Evolutionary conservation across 2,329 filamentous ascomycete species (phyloP), one percentile per base, ranked within the genome.

Genomic region (Beauveria varroae): DNA sequence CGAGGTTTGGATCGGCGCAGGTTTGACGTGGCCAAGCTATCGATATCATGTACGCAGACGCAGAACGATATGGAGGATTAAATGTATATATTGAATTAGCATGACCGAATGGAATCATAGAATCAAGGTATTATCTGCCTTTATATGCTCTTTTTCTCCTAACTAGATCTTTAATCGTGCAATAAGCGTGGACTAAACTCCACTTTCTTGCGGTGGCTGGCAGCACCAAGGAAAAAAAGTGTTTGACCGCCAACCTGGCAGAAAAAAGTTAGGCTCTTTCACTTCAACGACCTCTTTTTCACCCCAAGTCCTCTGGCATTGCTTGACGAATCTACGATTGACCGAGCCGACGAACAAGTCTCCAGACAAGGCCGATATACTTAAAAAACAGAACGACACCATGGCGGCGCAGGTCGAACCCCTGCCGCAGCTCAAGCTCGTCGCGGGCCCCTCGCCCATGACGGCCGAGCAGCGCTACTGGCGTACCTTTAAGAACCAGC

Each of bases 391-490:
- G n/a, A 41, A 60, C 9, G 18, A 52, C 65, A 71, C 65, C 72
- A 96, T 96, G 92, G 92, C 93, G 68, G 90, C 92, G 70, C 87
- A 91, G 78, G 90, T 96, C 69, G 85, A 86, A 74, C 89, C 90
- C 64, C 79, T 96, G 67, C 86, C 87, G 73, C 88, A 88, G 74
- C 79, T 96, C 71, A 96, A 91, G 81, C 84, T 96, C 71, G 87
- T 93, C 62, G 84, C 89, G 65, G 90, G 91, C 56, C 92, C 92
- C 62, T 87, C 89, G 46, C 88, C 91, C 59, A 78, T 93, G 53
- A 96, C 93, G 6, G 88, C 93, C 37, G 95, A 99, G 78, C 93
- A 98, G 77, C 85, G 88, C 66, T 98, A 98, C 81, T 99, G 96
- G 96, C 89, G 89, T 72, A 88, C 89, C 14, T 99, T 99, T 80